Evolutionary conservation across 1,284 basidiomycete species (phyloP).

Genomic region (Ceratobasidium sp.): DNA sequence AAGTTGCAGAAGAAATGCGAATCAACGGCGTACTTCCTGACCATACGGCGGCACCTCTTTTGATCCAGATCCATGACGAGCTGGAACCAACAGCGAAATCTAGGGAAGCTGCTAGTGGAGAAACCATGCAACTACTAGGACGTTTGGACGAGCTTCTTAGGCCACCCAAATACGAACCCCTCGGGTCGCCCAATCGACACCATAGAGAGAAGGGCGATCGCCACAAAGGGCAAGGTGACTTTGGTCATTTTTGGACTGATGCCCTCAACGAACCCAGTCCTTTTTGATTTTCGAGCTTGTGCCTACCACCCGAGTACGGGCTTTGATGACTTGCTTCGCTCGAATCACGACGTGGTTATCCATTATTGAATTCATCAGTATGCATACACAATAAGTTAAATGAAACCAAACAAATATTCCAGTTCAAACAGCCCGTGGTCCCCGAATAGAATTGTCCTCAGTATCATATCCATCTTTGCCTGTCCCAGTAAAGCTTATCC

Average conservation of each 20-base stretch:
- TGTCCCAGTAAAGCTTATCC: constrained; percentile 12
- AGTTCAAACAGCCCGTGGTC: background rate
- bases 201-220: background rate
- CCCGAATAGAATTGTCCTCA: constrained; percentile 41
- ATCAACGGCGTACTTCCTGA: constrained; percentile 77
- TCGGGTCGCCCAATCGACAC: background rate
- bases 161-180: background rate
- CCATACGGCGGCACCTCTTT: constrained; percentile 56
- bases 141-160: background rate
- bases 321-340: too few species aligned
- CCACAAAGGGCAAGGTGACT: background rate
- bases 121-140: background rate
- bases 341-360: too few species aligned
- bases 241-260: background rate
- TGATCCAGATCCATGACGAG: constrained; percentile 1
- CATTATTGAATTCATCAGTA: background rate
- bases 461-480: constrained; percentile 29
- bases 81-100: background rate
- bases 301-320: too few species aligned
- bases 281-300: too few species aligned
- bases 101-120: background rate
- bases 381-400: constrained; percentile 40
- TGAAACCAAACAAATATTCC: background rate
- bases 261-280: too few species aligned
- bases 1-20: constrained; percentile 80